Percentiles rank a stretch among this genome's conserved stretches.
Conservation (phyloP, 2,329 filamentous ascomycete species). For the Trichocomaceae sp. region DNA sequence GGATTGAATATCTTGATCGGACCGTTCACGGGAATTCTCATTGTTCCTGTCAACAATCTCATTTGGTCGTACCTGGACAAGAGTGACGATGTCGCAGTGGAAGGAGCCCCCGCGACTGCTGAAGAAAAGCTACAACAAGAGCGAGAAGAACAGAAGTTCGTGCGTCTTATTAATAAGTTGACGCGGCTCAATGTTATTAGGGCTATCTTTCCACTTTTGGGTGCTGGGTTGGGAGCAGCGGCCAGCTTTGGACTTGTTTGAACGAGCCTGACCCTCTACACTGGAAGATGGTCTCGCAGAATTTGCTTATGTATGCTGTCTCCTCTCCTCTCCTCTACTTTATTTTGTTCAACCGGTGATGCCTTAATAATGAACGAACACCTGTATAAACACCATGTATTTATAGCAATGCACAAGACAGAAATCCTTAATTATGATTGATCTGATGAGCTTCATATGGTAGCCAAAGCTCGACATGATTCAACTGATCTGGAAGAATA, state of each 20-base stretch:
- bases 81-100: slow-evolving; percentile 4
- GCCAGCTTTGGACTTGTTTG: slow-evolving; percentile 8
- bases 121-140: slow-evolving; percentile 19
- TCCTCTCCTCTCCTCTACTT: neutral
- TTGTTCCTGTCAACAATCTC: slow-evolving; percentile 24
- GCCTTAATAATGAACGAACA: neutral
- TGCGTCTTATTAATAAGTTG: slow-evolving; percentile 19
- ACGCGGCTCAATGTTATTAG: slow-evolving; percentile 20
- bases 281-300: neutral
- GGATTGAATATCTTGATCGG: slow-evolving; percentile 26
- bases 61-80: slow-evolving; percentile 20
- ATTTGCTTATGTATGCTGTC: neutral
- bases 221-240: slow-evolving; percentile 22
- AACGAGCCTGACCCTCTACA: neutral
- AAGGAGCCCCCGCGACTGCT: slow-evolving; percentile 3
- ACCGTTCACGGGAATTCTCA: slow-evolving; percentile 27
- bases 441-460: neutral
- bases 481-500: neutral
- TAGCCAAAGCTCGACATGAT: neutral
- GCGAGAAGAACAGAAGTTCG: slow-evolving; percentile 17
- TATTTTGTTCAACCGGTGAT: neutral
- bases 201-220: slow-evolving; percentile 19
- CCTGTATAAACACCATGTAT: neutral
- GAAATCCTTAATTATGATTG: neutral
- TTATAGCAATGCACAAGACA: neutral